phyloP scores from a whole-genome alignment of 78 protist species.

The Reticulomyxa filosa region DNA sequence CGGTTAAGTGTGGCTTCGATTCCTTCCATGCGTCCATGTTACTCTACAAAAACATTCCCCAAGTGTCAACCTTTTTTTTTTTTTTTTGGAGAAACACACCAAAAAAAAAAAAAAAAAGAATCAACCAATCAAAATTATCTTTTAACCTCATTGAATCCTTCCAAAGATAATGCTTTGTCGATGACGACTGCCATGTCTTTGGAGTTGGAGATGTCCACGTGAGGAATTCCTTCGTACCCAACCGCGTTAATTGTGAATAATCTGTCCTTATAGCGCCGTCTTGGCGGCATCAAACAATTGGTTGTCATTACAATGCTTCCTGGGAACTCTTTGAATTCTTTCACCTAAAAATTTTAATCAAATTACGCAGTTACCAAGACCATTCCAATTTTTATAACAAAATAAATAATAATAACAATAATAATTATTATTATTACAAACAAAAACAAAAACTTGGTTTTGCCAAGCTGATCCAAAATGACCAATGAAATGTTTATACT shows the following conservation, averaged over 20 bases:
- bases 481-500: slow-evolving; percentile 24
- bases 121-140: too few relatives aligned
- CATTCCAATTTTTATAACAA: too few relatives aligned
- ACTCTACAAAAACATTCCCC: too few relatives aligned
- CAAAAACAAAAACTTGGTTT: slow-evolving; percentile 26
- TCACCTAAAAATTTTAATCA: too few relatives aligned
- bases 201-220: slow-evolving; percentile 5
- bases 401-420: too few relatives aligned
- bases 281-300: slow-evolving; percentile 49
- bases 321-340: slow-evolving; percentile 31
- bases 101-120: too few relatives aligned
- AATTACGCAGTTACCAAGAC: too few relatives aligned
- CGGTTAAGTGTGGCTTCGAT: slow-evolving; percentile 1
- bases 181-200: too few relatives aligned
- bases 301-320: slow-evolving; percentile 62
- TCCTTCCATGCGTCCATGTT: neutral
- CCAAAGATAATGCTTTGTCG: neutral
- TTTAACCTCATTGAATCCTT: neutral
- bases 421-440: too few relatives aligned
- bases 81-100: too few relatives aligned
- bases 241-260: slow-evolving; percentile 33
- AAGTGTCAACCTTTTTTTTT: too few relatives aligned
- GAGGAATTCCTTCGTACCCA: slow-evolving; percentile 27
- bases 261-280: slow-evolving; percentile 21
- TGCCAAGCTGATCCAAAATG: slow-evolving; percentile 73